A percentile compares a stretch with the other conserved stretches of the same genome.
Conservation (phyloP, 2,329 filamentous ascomycete species). For the Periconia sp. region DNA sequence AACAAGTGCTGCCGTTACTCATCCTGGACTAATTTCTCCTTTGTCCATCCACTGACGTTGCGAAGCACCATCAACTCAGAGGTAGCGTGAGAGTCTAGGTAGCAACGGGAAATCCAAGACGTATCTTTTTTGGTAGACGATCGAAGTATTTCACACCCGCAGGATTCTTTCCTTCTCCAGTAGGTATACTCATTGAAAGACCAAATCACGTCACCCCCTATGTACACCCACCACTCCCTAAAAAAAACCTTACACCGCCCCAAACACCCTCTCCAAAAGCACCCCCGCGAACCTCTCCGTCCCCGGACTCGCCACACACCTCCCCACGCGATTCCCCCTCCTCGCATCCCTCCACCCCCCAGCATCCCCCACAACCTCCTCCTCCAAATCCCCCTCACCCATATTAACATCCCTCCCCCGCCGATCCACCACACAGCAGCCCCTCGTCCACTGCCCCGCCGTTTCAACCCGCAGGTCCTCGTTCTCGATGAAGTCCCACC, state of each 20-base stretch:
- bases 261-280: slow-evolving; percentile 68
- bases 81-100: too few species aligned
- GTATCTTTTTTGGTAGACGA: too few species aligned
- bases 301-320: slow-evolving; percentile 71
- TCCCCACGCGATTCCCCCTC: slow-evolving; percentile 78
- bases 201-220: too few species aligned
- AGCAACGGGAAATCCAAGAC: too few species aligned
- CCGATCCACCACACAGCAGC: slow-evolving; percentile 84
- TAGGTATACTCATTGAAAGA: too few species aligned
- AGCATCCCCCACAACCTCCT: slow-evolving; percentile 67
- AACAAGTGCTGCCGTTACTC: too few species aligned
- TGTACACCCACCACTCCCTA: background rate
- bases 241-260: slow-evolving; percentile 14
- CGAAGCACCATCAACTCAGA: too few species aligned
- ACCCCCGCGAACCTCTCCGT: slow-evolving; percentile 66
- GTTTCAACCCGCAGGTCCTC: slow-evolving; percentile 92
- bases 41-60: too few species aligned
- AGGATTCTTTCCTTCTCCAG: too few species aligned
- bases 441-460: slow-evolving; percentile 88
- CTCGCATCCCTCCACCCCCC: slow-evolving; percentile 72
- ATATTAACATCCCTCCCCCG: slow-evolving; percentile 59
- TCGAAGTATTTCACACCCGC: too few species aligned
- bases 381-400: slow-evolving; percentile 31
- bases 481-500: slow-evolving; percentile 42
- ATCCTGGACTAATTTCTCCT: too few species aligned